phyloP scores from a whole-genome alignment of 805 yeast species.

The Wickerhamomyces silvicola region DNA sequence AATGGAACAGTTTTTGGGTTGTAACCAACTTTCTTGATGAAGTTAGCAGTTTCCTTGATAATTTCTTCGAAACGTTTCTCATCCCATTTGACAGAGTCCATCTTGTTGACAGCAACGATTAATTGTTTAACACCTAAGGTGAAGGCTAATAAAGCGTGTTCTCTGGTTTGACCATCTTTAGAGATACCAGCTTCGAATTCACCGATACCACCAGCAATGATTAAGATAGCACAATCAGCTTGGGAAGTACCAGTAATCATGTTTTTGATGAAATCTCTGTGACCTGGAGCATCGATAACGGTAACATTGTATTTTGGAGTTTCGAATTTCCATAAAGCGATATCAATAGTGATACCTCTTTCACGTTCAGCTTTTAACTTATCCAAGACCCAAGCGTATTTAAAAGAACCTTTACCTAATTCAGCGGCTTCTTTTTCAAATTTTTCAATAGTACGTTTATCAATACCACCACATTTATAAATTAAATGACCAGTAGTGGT shows the following conservation, averaged over 20 bases:
- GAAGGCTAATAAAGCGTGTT: conserved; percentile 87
- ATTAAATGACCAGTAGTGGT: conserved; percentile 99
- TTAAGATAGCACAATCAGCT: conserved; percentile 90
- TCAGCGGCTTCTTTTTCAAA: conserved; percentile 98
- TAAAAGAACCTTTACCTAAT: conserved; percentile 97
- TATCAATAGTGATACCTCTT: conserved; percentile 95
- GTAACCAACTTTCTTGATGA: conserved; percentile 85
- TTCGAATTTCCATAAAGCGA: conserved; percentile 93
- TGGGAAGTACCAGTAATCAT: conserved; percentile 95
- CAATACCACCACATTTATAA: conserved; percentile 99
- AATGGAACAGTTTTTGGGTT: conserved; percentile 85
- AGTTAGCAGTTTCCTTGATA: conserved; percentile 71
- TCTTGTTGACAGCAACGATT: conserved; percentile 89
- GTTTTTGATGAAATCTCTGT: conserved; percentile 94
- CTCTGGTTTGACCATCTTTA: conserved; percentile 94
- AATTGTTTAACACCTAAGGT: conserved; percentile 85
- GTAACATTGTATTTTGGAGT: conserved; percentile 91
- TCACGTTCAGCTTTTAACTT: conserved; percentile 95
- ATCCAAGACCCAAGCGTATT: conserved; percentile 97
- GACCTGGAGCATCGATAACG: conserved; percentile 93
- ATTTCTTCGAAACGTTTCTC: conserved; percentile 76
- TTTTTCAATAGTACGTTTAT: conserved; percentile 98
- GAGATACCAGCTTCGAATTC: conserved; percentile 96
- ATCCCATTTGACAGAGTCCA: conserved; percentile 88
- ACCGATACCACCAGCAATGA: conserved; percentile 91